Evolutionary conservation across 345 rosid genomes (phyloP).

Genomic region (Eucalyptus coolabah): DNA sequence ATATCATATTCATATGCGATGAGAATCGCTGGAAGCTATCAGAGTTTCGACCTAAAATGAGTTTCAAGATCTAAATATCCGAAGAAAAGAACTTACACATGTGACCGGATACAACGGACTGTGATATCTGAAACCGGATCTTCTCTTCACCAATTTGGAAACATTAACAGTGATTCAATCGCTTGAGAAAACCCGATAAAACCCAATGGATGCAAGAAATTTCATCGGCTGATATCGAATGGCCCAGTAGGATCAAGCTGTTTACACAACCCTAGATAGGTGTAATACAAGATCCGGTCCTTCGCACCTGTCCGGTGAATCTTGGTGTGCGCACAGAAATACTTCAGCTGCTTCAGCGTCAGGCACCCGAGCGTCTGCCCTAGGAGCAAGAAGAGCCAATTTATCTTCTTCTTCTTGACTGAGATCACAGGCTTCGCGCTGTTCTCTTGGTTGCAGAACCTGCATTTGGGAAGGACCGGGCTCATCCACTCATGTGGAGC

Average conservation of each 20-base stretch:
- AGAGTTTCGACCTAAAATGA: neutral
- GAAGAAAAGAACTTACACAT: neutral
- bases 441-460: conserved; percentile 34
- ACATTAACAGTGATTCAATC: neutral
- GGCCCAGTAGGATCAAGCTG: conserved; percentile 56
- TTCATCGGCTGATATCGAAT: neutral
- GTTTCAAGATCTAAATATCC: neutral
- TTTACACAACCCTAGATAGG: conserved; percentile 52
- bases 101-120: neutral
- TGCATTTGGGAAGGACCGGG: conserved; percentile 34
- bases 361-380: conserved; percentile 69
- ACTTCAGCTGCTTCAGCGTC: conserved; percentile 66
- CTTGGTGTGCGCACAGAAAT: conserved; percentile 71
- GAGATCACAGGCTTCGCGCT: conserved; percentile 46
- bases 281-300: conserved; percentile 64
- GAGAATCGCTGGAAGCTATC: neutral
- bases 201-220: neutral
- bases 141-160: neutral
- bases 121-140: neutral
- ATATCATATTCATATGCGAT: neutral
- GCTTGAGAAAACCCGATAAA: neutral
- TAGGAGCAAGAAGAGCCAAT: conserved; percentile 80
- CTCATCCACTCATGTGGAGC: conserved; percentile 50
- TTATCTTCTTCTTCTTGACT: conserved; percentile 36
- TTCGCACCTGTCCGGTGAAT: conserved; percentile 79